Percentiles rank a stretch among this genome's conserved stretches.
These are phyloP conservation scores for Umbelopsis sp. DNA, from an alignment of 192 early-diverging fungal genomes.

Conservation along the genomic window DNA sequence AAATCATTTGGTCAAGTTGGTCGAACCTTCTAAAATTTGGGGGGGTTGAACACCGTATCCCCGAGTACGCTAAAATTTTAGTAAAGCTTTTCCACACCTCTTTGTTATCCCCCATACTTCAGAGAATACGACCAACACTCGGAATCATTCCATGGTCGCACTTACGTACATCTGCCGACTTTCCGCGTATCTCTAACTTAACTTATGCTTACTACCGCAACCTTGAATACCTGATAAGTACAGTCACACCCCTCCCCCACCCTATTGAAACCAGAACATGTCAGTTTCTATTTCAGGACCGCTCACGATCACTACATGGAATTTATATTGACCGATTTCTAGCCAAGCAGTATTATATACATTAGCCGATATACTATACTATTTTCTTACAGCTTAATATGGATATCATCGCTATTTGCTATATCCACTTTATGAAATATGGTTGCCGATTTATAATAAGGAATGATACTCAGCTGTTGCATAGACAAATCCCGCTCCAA, in stretches of 20 bases:
- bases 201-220: neutral
- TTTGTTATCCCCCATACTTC: neutral
- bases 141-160: neutral
- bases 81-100: neutral
- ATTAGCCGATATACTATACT: too few relatives aligned
- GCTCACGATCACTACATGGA: neutral
- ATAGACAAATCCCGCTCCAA: too few relatives aligned
- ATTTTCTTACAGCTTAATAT: too few relatives aligned
- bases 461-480: too few relatives aligned
- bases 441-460: too few relatives aligned
- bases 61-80: conserved; percentile 11
- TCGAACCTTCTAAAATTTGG: neutral
- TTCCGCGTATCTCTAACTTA: conserved; percentile 4
- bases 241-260: neutral
- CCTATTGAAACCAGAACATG: neutral
- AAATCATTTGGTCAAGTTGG: neutral
- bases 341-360: too few relatives aligned
- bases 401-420: too few relatives aligned
- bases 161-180: neutral
- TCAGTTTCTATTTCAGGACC: neutral
- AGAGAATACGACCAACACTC: neutral
- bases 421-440: too few relatives aligned
- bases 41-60: neutral
- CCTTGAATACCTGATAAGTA: neutral
- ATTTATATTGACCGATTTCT: too few relatives aligned